A percentile compares a stretch with the other conserved stretches of the same genome.
Evolutionary conservation across 208 protist genomes (phyloP).

Genomic region (Zelonia costaricensis): DNA sequence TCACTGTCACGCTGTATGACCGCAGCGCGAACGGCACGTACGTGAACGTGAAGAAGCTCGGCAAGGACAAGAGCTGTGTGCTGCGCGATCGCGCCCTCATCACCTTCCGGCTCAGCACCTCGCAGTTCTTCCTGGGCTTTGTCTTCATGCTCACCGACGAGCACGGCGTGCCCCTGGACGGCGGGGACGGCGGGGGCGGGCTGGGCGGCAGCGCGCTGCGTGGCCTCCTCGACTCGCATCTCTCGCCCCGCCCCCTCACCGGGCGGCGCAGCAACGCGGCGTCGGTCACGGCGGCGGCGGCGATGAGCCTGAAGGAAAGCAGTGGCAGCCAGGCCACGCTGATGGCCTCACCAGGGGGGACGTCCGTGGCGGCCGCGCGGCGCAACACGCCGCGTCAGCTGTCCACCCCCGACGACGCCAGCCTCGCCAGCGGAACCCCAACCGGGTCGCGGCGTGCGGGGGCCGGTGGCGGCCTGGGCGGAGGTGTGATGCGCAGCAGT

Average conservation of each 20-base stretch:
- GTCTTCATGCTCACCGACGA: constrained; percentile 81
- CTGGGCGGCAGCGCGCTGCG: constrained; percentile 13
- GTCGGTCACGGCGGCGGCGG: constrained; percentile 1
- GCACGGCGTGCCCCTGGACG: constrained; percentile 51
- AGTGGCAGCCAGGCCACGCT: constrained; percentile 19
- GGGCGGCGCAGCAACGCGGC: constrained; percentile 19
- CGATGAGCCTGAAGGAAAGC: constrained; percentile 7
- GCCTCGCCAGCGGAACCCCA: constrained; percentile 30
- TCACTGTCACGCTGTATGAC: constrained; percentile 60
- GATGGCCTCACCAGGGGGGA: constrained; percentile 6
- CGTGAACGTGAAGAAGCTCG: constrained; percentile 88
- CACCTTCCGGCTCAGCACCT: constrained; percentile 82
- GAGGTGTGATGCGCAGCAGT: constrained; percentile 10
- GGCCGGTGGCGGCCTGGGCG: neutral
- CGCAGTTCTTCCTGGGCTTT: constrained; percentile 88
- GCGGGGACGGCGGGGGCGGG: constrained; percentile 12
- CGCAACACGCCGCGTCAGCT: constrained; percentile 36
- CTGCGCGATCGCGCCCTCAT: constrained; percentile 80
- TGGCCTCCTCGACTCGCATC: constrained; percentile 23
- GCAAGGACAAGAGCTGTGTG: constrained; percentile 69
- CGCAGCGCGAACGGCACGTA: constrained; percentile 87
- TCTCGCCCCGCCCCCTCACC: constrained; percentile 20
- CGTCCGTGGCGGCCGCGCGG: constrained; percentile 19
- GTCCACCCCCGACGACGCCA: constrained; percentile 49
- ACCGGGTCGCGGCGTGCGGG: constrained; percentile 19